Percentiles rank a stretch among this genome's conserved stretches.
phyloP scores from a whole-genome alignment of 2,329 filamentous ascomycete genomes.

The Trichocomaceae sp. region DNA sequence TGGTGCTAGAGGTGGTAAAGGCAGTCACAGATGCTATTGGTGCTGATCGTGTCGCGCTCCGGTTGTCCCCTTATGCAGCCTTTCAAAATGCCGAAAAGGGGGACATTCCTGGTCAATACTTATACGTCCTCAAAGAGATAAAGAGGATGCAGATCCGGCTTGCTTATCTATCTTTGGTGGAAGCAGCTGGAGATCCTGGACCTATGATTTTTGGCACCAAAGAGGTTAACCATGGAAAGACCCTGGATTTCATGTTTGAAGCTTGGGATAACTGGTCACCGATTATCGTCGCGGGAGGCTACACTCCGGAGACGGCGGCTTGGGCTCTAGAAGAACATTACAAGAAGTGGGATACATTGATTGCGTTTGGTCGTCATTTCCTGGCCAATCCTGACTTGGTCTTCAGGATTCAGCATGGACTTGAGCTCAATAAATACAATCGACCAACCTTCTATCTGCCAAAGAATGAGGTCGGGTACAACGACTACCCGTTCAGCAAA shows the following conservation, averaged over 20 bases:
- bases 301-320: not conserved
- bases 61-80: slow-evolving; percentile 35
- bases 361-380: slow-evolving; percentile 29
- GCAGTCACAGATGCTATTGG: slow-evolving; percentile 44
- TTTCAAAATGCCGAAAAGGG: slow-evolving; percentile 39
- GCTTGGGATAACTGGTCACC: slow-evolving; percentile 17
- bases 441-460: slow-evolving; percentile 17
- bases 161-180: slow-evolving; percentile 8
- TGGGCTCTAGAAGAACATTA: slow-evolving; percentile 14
- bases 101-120: slow-evolving; percentile 1
- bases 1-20: slow-evolving; percentile 48
- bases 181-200: not conserved
- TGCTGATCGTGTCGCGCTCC: slow-evolving; percentile 30
- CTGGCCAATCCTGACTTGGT: slow-evolving; percentile 22
- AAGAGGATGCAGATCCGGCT: not conserved
- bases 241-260: not conserved
- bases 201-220: not conserved
- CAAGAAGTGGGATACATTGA: not conserved
- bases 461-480: slow-evolving; percentile 14
- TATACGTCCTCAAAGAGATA: not conserved
- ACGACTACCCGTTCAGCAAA: slow-evolving; percentile 30
- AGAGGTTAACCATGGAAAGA: not conserved
- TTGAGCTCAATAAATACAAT: slow-evolving; percentile 17
- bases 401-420: slow-evolving; percentile 14
- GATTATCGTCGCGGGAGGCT: not conserved